Conservation (phyloP, 495 filamentous ascomycete genomes). For the Recurvomyces mirabilis region DNA sequence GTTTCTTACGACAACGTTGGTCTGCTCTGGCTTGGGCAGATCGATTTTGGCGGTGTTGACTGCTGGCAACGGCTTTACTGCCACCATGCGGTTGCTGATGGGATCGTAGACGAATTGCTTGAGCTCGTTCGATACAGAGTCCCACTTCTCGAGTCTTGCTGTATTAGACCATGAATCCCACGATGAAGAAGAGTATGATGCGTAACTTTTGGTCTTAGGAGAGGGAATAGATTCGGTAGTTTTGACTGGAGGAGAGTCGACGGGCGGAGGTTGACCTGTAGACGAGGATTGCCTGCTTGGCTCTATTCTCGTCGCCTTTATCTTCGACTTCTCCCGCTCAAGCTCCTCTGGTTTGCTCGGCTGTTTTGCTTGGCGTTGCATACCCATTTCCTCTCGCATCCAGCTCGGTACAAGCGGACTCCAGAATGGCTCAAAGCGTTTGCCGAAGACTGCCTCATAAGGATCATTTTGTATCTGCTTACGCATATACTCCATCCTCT, state of each 20-base stretch:
- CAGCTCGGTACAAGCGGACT: conserved; percentile 19
- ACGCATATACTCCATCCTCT: conserved; percentile 20
- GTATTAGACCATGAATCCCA: conserved; percentile 19
- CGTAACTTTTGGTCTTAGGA: conserved; percentile 1
- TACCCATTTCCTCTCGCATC: conserved; percentile 20
- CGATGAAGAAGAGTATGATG: conserved; percentile 11
- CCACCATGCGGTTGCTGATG: conserved; percentile 19
- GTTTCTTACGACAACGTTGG: background rate
- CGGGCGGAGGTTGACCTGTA: background rate
- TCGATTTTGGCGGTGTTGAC: no score
- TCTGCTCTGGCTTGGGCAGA: background rate
- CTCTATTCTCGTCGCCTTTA: conserved; percentile 1
- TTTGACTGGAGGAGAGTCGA: background rate
- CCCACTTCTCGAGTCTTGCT: conserved; percentile 13
- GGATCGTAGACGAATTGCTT: conserved; percentile 19
- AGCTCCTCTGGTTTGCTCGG: no score
- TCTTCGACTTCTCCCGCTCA: background rate
- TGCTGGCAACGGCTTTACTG: no score
- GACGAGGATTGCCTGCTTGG: no score
- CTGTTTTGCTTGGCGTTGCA: conserved; percentile 6
- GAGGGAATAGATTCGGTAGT: background rate
- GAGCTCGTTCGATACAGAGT: conserved; percentile 8
- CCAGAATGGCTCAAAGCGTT: conserved; percentile 22
- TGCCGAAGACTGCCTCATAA: conserved; percentile 21
- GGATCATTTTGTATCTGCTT: conserved; percentile 20